These are phyloP conservation scores for Skeletonema grethae DNA, from an alignment of 108 stramenopile genomes.

Conservation along the genomic window DNA sequence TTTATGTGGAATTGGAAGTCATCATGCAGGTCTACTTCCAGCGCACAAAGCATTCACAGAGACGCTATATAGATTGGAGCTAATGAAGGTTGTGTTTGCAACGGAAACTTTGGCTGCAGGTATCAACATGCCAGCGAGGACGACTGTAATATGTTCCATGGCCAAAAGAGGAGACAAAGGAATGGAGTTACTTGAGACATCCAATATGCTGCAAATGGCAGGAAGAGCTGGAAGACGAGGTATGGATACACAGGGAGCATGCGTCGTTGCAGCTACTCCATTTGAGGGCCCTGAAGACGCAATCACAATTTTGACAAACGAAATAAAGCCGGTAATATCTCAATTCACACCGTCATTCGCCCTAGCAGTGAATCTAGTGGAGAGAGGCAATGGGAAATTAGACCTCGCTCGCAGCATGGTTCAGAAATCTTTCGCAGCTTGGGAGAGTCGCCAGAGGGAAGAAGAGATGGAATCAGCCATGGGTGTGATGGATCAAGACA, in stretches of 20 bases:
- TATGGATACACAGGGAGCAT: conserved; percentile 70
- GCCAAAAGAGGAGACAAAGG: conserved; percentile 79
- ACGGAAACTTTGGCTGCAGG: conserved; percentile 97
- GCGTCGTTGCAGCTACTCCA: conserved; percentile 78
- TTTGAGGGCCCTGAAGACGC: conserved; percentile 79
- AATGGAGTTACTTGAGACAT: conserved; percentile 75
- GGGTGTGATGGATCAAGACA: conserved; percentile 23
- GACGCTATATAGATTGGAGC: conserved; percentile 75
- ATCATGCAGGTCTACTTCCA: conserved; percentile 92
- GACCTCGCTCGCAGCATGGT: conserved; percentile 74
- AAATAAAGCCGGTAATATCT: conserved; percentile 76
- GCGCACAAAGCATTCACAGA: conserved; percentile 93
- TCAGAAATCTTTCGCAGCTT: conserved; percentile 76
- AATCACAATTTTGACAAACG: conserved; percentile 64
- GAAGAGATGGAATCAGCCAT: conserved; percentile 38
- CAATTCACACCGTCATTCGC: conserved; percentile 84
- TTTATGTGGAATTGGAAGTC: conserved; percentile 83
- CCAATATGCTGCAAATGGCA: conserved; percentile 88
- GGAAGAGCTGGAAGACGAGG: conserved; percentile 89
- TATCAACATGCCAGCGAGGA: conserved; percentile 84
- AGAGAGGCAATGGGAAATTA: conserved; percentile 67
- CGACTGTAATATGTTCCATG: conserved; percentile 87
- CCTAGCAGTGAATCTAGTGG: conserved; percentile 75
- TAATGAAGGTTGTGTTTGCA: conserved; percentile 92
- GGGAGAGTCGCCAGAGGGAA: conserved; percentile 66